A percentile compares a stretch with the other conserved stretches of the same genome.
phyloP scores from a whole-genome alignment of 73 alveolate genomes.

The Effrenium voratum region DNA sequence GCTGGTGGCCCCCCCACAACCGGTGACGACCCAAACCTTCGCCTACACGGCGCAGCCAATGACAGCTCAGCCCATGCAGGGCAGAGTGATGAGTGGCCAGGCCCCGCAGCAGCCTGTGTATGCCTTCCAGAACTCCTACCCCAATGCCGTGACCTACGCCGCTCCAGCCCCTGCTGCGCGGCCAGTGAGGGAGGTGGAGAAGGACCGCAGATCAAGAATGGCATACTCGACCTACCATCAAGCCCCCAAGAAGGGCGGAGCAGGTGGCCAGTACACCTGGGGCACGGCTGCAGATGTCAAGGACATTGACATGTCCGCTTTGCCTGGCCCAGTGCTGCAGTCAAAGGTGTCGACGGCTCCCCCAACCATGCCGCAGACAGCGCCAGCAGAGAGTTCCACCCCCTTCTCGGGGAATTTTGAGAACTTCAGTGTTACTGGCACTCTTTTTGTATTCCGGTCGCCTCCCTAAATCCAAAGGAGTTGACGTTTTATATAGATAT shows the following conservation, averaged over 20 bases:
- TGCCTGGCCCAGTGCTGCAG: conserved; percentile 43
- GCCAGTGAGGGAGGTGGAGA: conserved; percentile 38
- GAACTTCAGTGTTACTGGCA: too few relatives aligned
- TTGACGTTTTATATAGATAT: too few relatives aligned
- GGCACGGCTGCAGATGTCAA: conserved; percentile 82
- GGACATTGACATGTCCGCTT: too few relatives aligned
- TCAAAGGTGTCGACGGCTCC: conserved; percentile 59
- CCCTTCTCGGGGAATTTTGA: too few relatives aligned
- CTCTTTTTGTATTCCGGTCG: too few relatives aligned
- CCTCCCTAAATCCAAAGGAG: too few relatives aligned
- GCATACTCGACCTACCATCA: conserved; percentile 69
- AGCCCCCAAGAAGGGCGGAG: conserved; percentile 91
- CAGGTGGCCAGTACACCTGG: conserved; percentile 80
- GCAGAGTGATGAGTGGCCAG: background rate
- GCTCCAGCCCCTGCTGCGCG: conserved; percentile 51
- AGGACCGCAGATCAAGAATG: conserved; percentile 87
- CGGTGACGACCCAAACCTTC: too few relatives aligned
- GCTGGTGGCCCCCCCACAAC: too few relatives aligned
- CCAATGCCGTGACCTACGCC: conserved; percentile 12
- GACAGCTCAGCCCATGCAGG: background rate
- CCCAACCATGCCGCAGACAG: background rate
- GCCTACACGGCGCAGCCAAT: too few relatives aligned
- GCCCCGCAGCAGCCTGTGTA: background rate
- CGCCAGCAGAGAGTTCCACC: background rate
- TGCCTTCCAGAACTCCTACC: background rate